These are phyloP conservation scores for Dinochytrium kinnereticum DNA, from an alignment of 371 early-diverging fungal genomes.

Conservation along the genomic window DNA sequence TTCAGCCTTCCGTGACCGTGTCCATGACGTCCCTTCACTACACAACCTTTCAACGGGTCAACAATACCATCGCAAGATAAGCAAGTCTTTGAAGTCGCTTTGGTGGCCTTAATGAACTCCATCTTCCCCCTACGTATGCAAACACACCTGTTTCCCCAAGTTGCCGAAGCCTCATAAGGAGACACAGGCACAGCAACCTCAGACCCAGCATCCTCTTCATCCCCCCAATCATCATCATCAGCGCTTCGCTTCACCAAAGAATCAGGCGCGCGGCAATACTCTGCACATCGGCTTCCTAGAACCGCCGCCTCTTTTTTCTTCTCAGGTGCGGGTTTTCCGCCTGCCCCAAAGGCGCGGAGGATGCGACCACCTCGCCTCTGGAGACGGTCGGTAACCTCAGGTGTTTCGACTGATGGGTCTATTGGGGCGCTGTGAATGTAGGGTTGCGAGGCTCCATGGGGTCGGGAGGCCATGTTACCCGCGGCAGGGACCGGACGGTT, in stretches of 20 bases:
- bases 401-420: no score
- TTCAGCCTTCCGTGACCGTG: neutral
- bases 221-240: neutral
- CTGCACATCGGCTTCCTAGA: neutral
- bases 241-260: neutral
- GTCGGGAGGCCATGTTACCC: neutral
- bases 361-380: neutral
- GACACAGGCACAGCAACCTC: neutral
- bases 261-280: neutral
- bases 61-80: neutral
- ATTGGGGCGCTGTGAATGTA: no score
- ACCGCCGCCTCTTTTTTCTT: neutral
- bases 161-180: neutral
- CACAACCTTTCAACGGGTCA: neutral
- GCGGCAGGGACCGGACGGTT: neutral
- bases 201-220: neutral
- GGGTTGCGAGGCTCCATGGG: no score
- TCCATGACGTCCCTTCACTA: constrained; percentile 3
- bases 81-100: neutral
- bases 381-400: neutral
- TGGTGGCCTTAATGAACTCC: neutral
- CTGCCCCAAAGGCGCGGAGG: neutral
- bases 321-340: neutral
- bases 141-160: neutral
- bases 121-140: neutral